These are phyloP conservation scores for Erythrophleum ivorense DNA, from an alignment of 331 rosid species.

Conservation along the genomic window DNA sequence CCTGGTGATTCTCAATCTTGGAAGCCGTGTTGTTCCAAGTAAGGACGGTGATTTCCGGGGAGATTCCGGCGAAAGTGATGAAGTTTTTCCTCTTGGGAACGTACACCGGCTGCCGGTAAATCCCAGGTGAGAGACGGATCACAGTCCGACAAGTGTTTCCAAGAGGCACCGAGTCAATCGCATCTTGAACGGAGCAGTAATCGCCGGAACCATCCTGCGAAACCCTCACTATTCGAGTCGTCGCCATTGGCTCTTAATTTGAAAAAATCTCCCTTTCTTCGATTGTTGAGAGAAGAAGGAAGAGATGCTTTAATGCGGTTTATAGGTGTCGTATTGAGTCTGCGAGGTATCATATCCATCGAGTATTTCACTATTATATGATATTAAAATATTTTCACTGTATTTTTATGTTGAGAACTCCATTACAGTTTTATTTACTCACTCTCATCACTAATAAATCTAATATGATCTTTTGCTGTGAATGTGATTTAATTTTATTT, in stretches of 20 bases:
- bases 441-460: no score
- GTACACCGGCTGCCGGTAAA: conserved; percentile 78
- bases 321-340: no score
- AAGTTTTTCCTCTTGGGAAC: conserved; percentile 90
- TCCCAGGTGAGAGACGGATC: conserved; percentile 75
- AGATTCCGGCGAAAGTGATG: conserved; percentile 76
- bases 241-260: conserved; percentile 42
- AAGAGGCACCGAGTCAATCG: conserved; percentile 83
- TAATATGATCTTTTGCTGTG: no score
- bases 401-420: no score
- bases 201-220: conserved; percentile 73
- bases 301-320: no score
- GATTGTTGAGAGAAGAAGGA: no score
- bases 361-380: no score
- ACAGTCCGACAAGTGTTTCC: conserved; percentile 74
- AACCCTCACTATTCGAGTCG: conserved; percentile 60
- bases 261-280: no score
- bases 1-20: conserved; percentile 76
- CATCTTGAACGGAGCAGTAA: conserved; percentile 78
- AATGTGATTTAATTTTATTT: no score
- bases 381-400: no score
- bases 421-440: no score
- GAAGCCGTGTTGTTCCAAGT: conserved; percentile 86
- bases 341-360: no score
- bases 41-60: conserved; percentile 71